Base-by-base conservation (phyloP, 805 yeast genomes). In the Candida arabinofermentans region DNA sequence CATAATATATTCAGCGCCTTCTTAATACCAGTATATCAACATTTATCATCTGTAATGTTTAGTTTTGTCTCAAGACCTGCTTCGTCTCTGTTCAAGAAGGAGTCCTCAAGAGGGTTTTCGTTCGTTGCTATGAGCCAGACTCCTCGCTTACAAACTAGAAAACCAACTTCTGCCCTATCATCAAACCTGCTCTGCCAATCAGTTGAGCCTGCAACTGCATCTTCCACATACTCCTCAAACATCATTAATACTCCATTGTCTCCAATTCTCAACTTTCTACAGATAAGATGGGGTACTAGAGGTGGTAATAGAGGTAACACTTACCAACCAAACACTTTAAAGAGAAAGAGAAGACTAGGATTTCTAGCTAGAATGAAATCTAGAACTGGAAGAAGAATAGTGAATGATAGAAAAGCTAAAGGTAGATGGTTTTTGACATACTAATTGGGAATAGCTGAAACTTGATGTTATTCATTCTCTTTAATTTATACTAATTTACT, bases 361-460 rank as follows among this genome's bases (percentile, higher is more conserved):
- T 93, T 90, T 55, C 71, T 93, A 60, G 88, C 95, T 10, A 79
- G 97, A 61, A 76, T 84, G 65, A 79, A 81, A 58, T 66, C 84
- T 6, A 77, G 74, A 54, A 74, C 77, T 27, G 97, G 97, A 7
- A 77, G 91, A 52, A 86, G 81, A 59, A 77, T 93, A 29, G 66
- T 93, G 42, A 76, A 76, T 41, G 76, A 91, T 61, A 78, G 98
- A 66, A 81, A 69, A 55, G 83, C 78, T 18, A 93, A 93, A 67
- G 96, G 96, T 4, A 79, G 98, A 66, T 90, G 97, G 97, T 89
- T 79, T 59, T 67, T 93, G 56, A 72, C 95, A 34, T 91, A 93
- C 57, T 91, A 67, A 65, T 16, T 5, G n/a, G n/a, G n/a, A n/a
- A n/a, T n/a, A n/a, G n/a, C n/a, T 12, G 27, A n/a, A 14, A 6